Conservation (phyloP, 352 stramenopile genomes). For the Globisporangium abappressorium region DNA sequence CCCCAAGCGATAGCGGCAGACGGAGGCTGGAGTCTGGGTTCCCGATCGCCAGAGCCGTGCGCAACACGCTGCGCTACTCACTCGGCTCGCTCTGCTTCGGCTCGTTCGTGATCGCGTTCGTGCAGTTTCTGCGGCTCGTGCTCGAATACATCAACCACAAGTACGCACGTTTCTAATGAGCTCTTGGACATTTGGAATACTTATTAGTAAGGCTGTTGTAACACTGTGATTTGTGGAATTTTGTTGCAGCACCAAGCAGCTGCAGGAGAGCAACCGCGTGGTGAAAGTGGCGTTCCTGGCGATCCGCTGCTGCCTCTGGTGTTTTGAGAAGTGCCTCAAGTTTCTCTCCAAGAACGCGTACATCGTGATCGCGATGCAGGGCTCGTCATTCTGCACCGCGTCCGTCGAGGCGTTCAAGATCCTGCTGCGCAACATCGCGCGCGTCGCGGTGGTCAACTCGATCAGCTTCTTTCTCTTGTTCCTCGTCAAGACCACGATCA, state of each 20-base stretch:
- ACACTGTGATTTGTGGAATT: background rate
- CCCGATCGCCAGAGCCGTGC: constrained; percentile 57
- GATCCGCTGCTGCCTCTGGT: constrained; percentile 93
- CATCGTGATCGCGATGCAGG: constrained; percentile 85
- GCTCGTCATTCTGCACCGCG: constrained; percentile 81
- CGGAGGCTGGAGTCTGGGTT: constrained; percentile 51
- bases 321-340: constrained; percentile 94
- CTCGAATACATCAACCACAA: constrained; percentile 95
- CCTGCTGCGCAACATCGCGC: constrained; percentile 91
- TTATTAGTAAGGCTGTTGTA: background rate
- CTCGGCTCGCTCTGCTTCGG: constrained; percentile 95
- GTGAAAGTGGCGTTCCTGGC: constrained; percentile 82
- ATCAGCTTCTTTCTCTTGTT: constrained; percentile 94
- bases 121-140: constrained; percentile 93
- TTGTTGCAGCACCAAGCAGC: constrained; percentile 55
- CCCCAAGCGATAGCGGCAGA: constrained; percentile 24
- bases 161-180: constrained; percentile 25
- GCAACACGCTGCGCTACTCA: constrained; percentile 86
- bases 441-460: constrained; percentile 86
- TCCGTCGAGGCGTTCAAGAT: constrained; percentile 93
- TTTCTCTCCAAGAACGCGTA: constrained; percentile 98
- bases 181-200: background rate
- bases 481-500: constrained; percentile 90
- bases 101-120: constrained; percentile 95
- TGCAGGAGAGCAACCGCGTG: constrained; percentile 67